Conservation (phyloP, 2,329 filamentous ascomycete genomes). For the Pochonia chlamydosporia region DNA sequence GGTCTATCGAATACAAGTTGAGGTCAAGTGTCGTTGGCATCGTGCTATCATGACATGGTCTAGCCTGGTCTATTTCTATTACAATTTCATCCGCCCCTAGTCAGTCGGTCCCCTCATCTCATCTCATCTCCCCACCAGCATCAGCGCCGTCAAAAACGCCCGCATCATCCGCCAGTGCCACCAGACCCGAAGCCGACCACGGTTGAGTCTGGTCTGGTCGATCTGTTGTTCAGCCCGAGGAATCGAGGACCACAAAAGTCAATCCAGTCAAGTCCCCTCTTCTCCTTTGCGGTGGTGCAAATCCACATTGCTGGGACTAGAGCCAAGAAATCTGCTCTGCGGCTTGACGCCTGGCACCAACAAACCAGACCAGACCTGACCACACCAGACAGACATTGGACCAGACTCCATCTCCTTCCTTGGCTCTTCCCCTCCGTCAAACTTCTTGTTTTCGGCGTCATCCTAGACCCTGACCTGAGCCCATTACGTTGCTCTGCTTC, state of each 20-base stretch:
- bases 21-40: too few species aligned
- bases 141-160: neutral
- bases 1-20: too few species aligned
- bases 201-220: too few species aligned
- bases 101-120: neutral
- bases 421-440: neutral
- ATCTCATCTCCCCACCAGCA: neutral
- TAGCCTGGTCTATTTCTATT: too few species aligned
- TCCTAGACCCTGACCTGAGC: neutral
- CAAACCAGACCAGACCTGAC: too few species aligned
- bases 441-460: neutral
- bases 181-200: neutral
- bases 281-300: neutral
- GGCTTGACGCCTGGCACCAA: neutral
- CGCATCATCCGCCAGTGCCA: neutral
- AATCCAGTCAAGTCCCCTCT: neutral
- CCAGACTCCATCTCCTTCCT: conserved; percentile 2
- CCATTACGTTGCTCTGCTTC: neutral
- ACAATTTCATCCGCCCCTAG: neutral
- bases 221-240: neutral
- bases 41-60: too few species aligned
- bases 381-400: too few species aligned
- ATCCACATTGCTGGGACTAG: neutral
- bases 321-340: neutral
- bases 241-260: neutral